Evolutionary conservation across 495 filamentous ascomycete species (phyloP).

Genomic region (Aspergillus hancockii): DNA sequence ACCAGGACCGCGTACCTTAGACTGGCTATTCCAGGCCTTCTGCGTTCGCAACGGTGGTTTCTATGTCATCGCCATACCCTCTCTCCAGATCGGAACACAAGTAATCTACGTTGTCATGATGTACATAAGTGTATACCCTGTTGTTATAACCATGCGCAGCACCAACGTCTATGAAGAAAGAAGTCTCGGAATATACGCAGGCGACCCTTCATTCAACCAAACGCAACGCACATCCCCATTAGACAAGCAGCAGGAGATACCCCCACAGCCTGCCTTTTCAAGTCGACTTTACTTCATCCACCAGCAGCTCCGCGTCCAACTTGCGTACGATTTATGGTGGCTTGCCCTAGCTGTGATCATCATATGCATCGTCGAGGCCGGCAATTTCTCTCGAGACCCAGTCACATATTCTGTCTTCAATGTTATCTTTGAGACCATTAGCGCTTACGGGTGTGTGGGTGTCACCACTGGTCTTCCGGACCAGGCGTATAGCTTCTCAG

Average conservation of each 20-base stretch:
- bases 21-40: background rate
- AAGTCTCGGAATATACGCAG: background rate
- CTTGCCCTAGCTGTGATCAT: background rate
- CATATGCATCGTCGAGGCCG: background rate
- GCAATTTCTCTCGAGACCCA: background rate
- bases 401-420: background rate
- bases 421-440: background rate
- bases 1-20: background rate
- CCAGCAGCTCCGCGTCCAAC: background rate
- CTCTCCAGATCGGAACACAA: background rate
- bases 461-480: conserved; percentile 66
- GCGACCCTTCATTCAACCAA: background rate
- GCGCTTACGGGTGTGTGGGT: background rate
- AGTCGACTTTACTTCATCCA: background rate
- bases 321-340: background rate
- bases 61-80: background rate
- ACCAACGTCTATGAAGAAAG: background rate
- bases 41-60: background rate
- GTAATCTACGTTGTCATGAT: background rate
- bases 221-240: background rate
- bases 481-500: conserved; percentile 63
- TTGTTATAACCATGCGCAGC: background rate
- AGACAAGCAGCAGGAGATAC: background rate
- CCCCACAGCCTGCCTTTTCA: background rate
- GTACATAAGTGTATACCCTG: background rate